Evolutionary conservation across 495 filamentous ascomycete species (phyloP).

Genomic region (Daldinia childiae): DNA sequence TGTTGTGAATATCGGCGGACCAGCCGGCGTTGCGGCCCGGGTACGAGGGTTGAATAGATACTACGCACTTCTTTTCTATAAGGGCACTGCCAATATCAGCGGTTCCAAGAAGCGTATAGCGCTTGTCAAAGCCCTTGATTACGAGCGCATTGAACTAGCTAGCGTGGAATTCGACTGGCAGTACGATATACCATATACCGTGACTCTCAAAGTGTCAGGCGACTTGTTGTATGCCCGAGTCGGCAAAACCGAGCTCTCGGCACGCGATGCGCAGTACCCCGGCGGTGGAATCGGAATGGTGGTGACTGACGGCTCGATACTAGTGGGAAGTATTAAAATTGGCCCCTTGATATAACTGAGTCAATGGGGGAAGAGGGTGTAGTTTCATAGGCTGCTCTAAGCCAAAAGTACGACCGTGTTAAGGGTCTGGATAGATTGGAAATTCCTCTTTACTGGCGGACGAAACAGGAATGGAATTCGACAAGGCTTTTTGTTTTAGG

Average conservation of each 20-base stretch:
- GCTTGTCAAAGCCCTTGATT: conserved; percentile 38
- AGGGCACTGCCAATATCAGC: background rate
- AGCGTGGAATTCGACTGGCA: conserved; percentile 36
- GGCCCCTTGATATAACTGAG: background rate
- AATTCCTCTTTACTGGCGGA: background rate
- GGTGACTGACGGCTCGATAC: conserved; percentile 35
- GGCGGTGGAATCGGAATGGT: conserved; percentile 42
- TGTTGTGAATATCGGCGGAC: conserved; percentile 31
- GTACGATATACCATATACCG: conserved; percentile 35
- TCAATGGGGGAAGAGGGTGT: background rate
- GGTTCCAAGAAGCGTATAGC: background rate
- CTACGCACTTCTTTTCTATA: conserved; percentile 37
- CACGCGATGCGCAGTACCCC: conserved; percentile 24
- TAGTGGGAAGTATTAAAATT: conserved; percentile 27
- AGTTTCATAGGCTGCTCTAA: background rate
- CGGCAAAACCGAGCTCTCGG: conserved; percentile 16
- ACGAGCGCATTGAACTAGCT: conserved; percentile 19
- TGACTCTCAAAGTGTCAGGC: conserved; percentile 21
- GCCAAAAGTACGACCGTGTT: no score
- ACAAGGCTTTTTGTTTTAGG: background rate
- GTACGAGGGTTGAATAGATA: conserved; percentile 45
- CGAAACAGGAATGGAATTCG: background rate
- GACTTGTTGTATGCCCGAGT: conserved; percentile 16
- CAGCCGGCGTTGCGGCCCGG: conserved; percentile 38
- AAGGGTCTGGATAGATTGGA: no score